These are phyloP conservation scores for Punica granatum DNA, from an alignment of 345 rosid species.

Conservation along the genomic window DNA sequence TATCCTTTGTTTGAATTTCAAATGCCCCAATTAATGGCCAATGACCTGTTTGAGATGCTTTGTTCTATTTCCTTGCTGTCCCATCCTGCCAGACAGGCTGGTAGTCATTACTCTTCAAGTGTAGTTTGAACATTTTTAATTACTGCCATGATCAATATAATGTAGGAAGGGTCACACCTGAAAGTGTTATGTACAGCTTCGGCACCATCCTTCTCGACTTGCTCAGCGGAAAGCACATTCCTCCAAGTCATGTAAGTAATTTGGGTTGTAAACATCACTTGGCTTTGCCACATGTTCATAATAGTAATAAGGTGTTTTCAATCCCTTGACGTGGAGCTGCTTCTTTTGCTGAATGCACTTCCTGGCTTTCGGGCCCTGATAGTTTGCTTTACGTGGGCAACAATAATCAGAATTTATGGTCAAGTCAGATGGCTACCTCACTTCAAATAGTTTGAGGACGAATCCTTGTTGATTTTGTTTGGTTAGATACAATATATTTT, in stretches of 20 bases:
- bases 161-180: slow-evolving; percentile 89
- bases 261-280: background rate
- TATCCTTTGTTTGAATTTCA: background rate
- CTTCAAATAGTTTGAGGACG: too few species aligned
- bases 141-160: slow-evolving; percentile 7
- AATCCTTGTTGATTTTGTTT: background rate
- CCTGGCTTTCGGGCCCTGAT: background rate
- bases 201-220: slow-evolving; percentile 93
- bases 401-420: too few species aligned
- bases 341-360: background rate
- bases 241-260: slow-evolving; percentile 85
- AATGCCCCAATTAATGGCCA: background rate
- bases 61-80: background rate
- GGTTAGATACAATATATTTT: background rate
- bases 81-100: background rate
- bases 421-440: too few species aligned
- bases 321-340: background rate
- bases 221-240: slow-evolving; percentile 94
- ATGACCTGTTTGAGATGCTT: background rate
- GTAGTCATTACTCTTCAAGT: background rate
- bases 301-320: background rate
- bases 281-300: background rate
- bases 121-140: background rate
- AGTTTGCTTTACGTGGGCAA: too few species aligned
- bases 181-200: slow-evolving; percentile 92